Evolutionary conservation across 805 yeast species (phyloP), one percentile per base, ranked within the genome.

Genomic region (Yarrowia sp.): DNA sequence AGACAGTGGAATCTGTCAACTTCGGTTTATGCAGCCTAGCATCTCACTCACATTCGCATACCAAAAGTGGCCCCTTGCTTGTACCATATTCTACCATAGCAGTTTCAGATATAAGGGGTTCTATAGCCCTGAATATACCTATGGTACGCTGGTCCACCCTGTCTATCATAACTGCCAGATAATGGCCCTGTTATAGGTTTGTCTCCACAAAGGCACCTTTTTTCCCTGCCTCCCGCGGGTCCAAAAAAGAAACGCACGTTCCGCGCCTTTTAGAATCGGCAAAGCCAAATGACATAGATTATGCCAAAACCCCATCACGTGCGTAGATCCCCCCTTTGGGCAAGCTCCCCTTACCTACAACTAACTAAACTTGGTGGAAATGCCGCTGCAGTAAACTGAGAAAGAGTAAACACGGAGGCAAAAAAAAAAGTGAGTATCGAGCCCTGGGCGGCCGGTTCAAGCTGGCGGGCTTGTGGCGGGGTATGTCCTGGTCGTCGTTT

Each of bases 341-440:
- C 32, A 48, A 14, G 9, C 21, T 14, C 16, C 58, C 58, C 58
- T 51, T 33, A 35, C 58, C 58, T 16, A 33, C 58, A 24, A 22
- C 40, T 35, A 24, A 22, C 40, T 35, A 22, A 35, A 22, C 30
- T 22, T 35, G 58, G 58, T 33, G 58, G 58, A 51, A 51, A 51
- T 51, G 58, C 41, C 58, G 58, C 58, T 51, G 58, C 58, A 51
- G 41, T 33, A n/a, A 35, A 33, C 58, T 33, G 32, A 51, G 58
- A 51, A 51, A 51, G 41, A 51, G 58, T 51, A 51, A 51, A 51
- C 58, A 51, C 61, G 61, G 61, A 54, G 61, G 46, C 61, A 38
- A 54, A 54, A 24, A 35, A 30, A 54, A 54, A 54, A 14, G 61
- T 54, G 61, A 54, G 61, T 54, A 38, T 24, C 7, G 46, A 19